Percentiles rank a stretch among this genome's conserved stretches.
Conservation (phyloP, 2,329 filamentous ascomycete genomes). For the Tolypocladium pustulatum region DNA sequence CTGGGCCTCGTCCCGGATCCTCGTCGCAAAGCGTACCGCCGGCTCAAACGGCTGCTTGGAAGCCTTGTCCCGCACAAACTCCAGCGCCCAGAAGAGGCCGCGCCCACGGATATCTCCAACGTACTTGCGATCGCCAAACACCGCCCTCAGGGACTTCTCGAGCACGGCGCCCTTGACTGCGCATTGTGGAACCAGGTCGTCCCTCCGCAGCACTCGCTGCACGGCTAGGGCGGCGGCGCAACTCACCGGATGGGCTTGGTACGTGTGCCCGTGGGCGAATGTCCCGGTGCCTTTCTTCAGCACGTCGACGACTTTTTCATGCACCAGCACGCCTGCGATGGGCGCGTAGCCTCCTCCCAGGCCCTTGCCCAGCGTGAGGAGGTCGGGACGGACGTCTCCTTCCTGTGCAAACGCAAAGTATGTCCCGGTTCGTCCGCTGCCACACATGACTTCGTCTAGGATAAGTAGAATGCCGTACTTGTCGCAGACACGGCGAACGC, state of each 20-base stretch:
- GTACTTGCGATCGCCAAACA: slow-evolving; percentile 31
- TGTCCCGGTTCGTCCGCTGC: slow-evolving; percentile 47
- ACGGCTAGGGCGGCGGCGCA: slow-evolving; percentile 55
- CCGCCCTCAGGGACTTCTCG: slow-evolving; percentile 28
- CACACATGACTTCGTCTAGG: slow-evolving; percentile 69
- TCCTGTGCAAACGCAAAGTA: slow-evolving; percentile 54
- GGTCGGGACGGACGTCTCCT: slow-evolving; percentile 43
- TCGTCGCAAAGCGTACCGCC: slow-evolving; percentile 12
- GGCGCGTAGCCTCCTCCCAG: slow-evolving; percentile 54
- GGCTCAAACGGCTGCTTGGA: slow-evolving; percentile 24
- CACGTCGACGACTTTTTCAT: slow-evolving; percentile 35
- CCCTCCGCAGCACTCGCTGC: slow-evolving; percentile 44
- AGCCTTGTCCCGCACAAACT: slow-evolving; percentile 27
- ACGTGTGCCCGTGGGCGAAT: slow-evolving; percentile 47
- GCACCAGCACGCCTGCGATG: slow-evolving; percentile 49
- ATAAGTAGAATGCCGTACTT: slow-evolving; percentile 65
- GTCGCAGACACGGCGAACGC: slow-evolving; percentile 58
- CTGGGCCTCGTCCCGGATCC: slow-evolving; percentile 20
- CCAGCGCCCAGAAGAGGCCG: slow-evolving; percentile 40
- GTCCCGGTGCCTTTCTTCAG: slow-evolving; percentile 23
- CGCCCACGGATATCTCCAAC: slow-evolving; percentile 52
- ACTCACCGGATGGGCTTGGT: slow-evolving; percentile 48
- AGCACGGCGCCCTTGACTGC: slow-evolving; percentile 39
- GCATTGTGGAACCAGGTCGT: slow-evolving; percentile 50
- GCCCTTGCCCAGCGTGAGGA: slow-evolving; percentile 57